These are phyloP conservation scores for Diplodia mutila DNA, from an alignment of 2,329 filamentous ascomycete genomes.

Conservation along the genomic window DNA sequence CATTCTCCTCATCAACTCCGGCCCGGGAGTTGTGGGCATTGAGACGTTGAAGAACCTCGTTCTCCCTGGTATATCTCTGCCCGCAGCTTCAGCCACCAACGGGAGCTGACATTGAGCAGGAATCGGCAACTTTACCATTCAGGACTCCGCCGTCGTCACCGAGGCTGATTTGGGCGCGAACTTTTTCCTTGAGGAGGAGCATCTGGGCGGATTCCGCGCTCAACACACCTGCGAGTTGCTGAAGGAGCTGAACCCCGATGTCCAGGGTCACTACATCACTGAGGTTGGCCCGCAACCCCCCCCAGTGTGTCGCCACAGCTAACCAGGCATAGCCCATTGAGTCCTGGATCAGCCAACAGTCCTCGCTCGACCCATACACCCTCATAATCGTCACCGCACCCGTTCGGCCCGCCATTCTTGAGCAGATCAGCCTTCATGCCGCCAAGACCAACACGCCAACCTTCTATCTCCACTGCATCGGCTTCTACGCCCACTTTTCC, in stretches of 20 bases:
- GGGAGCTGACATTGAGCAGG: slow-evolving; percentile 51
- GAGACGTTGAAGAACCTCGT: slow-evolving; percentile 98
- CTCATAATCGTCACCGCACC: slow-evolving; percentile 66
- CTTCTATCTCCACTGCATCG: slow-evolving; percentile 83
- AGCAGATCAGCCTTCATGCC: slow-evolving; percentile 55
- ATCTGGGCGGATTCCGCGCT: slow-evolving; percentile 76
- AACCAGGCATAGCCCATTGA: slow-evolving; percentile 45
- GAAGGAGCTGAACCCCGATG: slow-evolving; percentile 89
- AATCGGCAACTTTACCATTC: slow-evolving; percentile 89
- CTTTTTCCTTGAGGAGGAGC: slow-evolving; percentile 87
- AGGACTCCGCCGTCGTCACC: slow-evolving; percentile 75
- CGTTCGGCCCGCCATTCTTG: slow-evolving; percentile 57
- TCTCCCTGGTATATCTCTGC: slow-evolving; percentile 66
- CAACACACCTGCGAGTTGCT: slow-evolving; percentile 77
- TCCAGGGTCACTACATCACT: slow-evolving; percentile 71
- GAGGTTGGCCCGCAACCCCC: slow-evolving; percentile 49
- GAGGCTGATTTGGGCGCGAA: slow-evolving; percentile 90
- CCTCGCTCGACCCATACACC: slow-evolving; percentile 55
- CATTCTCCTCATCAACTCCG: slow-evolving; percentile 87
- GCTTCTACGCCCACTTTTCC: slow-evolving; percentile 91
- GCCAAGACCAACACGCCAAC: slow-evolving; percentile 68
- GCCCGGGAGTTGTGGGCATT: slow-evolving; percentile 82
- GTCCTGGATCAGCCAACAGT: slow-evolving; percentile 47
- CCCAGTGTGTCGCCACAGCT: slow-evolving; percentile 15
- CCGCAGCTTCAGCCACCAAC: neutral